Evolutionary conservation across 1,139 yeast genomes (phyloP), one percentile per base, ranked within the genome.

Genomic region (Candida tetrigidarum): DNA sequence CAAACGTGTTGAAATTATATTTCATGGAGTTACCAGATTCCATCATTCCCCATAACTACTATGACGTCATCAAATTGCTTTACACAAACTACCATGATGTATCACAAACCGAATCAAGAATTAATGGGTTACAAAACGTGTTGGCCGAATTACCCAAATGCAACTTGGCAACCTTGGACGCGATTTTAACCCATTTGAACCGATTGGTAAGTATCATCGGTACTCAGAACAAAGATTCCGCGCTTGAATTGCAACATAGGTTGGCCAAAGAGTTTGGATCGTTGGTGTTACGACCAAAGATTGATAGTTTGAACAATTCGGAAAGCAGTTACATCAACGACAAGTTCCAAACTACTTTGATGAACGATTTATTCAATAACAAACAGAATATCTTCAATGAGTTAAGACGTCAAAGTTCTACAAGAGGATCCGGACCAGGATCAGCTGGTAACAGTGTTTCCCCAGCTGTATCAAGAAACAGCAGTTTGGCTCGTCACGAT

Each of bases 51-150:
- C 79, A 78, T 44, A 72, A 77, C 48, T 84, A 83, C 59, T 85
- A 83, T 59, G 93, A 88, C 55, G 69, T 86, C 42, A 72, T 88
- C 56, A 81, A 81, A 59, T 77, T 86, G 2, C 71, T 90, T 42
- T 89, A 89, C 61, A 62, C 67, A 35, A 82, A 83, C 55, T 86
- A 83, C 55, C 60, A 62, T 19, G 74, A 68, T 30, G 57, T 54
- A 10, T 38, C 60, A 90, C 72, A 84, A 97, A 69, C 82, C 89
- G 84, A 87, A 90, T 55, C 98, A 90, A 71, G 99, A 93, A 66
- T 80, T 90, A 64, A 86, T 90, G 71, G 84, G 91, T 47, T 93
- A 86, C 70, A 89, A 89, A 57, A 93, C 92, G 85, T 87, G 3
- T 71, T 88, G 53, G 69, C 81, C n/a, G 86, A 86, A 49, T 67